Base-by-base conservation (phyloP, 345 rosid genomes). In the Populus simonii region DNA sequence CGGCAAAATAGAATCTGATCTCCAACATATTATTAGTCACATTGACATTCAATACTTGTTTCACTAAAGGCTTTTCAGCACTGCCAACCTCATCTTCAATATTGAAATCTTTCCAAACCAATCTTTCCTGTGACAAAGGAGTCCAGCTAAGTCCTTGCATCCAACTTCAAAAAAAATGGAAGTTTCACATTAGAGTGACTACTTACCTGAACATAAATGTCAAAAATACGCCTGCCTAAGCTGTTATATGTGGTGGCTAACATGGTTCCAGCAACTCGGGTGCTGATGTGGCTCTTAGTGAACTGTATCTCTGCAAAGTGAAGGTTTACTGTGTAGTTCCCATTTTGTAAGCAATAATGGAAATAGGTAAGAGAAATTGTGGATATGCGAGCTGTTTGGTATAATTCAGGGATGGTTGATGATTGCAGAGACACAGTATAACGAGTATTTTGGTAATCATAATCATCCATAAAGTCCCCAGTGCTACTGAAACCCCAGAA, bases 401-500 rank as follows among this genome's bases (percentile, higher is more conserved):
- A 89, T 25, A 90, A 68, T 1, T 79, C 88, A 45, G 93, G 77
- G 3, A 88, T 20, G 83, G 85, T 65, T 53, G 90, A 74, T n/a
- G 85, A 68, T 17, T 79, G 78, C 25, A 57, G 39, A 49, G 73
- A 51, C 33, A 80, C 75, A 53, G 80, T 80, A 70, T 78, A 86
- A 13, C 80, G 76, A 51, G 63, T 72, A 75, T 85, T 86, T 43
- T 79, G 89, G 80, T 35, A 80, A 75, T 89, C 88, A 53, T 86
- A 5, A 66, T 90, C 92, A 83, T 92, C 97, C 90, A 85, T 78
- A 82, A 77, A 92, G 83, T 92, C 91, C 45, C 97, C 93, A 49
- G 87, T 87, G 85, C 89, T 92, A 75, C 92, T 89, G 70, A 89
- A 87, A 61, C 94, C 97, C 97, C 93, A 92, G 66, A 81, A 45